Evolutionary conservation across 2,329 filamentous ascomycete genomes (phyloP), one percentile per base, ranked within the genome.

Genomic region (Fusarium sp.): DNA sequence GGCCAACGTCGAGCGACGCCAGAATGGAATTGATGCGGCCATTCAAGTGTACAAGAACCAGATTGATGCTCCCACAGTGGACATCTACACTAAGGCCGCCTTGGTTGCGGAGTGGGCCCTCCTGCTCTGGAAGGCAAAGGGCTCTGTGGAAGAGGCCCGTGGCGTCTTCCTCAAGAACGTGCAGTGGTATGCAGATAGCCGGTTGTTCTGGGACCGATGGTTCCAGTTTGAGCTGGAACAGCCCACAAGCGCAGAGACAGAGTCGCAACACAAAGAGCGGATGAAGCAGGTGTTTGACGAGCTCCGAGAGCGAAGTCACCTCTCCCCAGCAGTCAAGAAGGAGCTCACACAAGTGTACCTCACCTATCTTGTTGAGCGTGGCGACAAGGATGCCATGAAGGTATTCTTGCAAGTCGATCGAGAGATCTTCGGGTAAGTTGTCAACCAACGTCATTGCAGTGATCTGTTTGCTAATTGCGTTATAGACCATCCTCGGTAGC

Each of bases 181-280:
- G 65, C 92, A 95, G 80, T 94, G 92, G 87, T 98, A 97, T 81
- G 88, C 92, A 3, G 94, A 97, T 80, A 98, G 95, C 82, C 90
- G 92, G 37, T 87, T 94, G 50, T 98, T 98, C 86, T 99, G 97
- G 96, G 88, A 92, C 76, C 94, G 91, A 79, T 98, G 95, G 87
- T 89, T 98, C 64, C 87, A 93, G 68, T 98, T 99, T 80, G 97
- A 99, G 85, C 87, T 97, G 58, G 91, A 94, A 66, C 95, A 98
- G 82, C 93, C 94, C 13, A 92, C 92, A 2, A 92, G 86, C 71
- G 84, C 87, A 1, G 89, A 91, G 59, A 87, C 88, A 3, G 94
- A 96, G 79, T 77, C 86, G 2, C 85, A 90, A 66, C 91, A 95
- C 66, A 91, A 92, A 62, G 87, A 91, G 74, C 92, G 92, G n/a